These are phyloP conservation scores for Voacanga thouarsii DNA, from an alignment of 257 asterid genomes.

Conservation along the genomic window DNA sequence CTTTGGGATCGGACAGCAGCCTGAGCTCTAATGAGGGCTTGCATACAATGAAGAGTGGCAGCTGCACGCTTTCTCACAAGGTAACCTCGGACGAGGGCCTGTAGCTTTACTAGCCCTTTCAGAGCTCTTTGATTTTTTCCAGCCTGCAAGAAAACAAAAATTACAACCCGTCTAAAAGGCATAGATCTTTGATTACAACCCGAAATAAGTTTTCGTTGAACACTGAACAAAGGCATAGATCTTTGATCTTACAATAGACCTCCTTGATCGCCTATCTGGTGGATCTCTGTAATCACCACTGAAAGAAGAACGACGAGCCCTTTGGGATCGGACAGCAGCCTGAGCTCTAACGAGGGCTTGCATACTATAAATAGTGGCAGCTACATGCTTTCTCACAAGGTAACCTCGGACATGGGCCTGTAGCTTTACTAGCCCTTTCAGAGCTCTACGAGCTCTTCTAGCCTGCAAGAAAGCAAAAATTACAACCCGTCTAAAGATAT, in stretches of 20 bases:
- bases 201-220: no score
- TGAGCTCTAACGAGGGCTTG: constrained; percentile 95
- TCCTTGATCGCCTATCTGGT: constrained; percentile 52
- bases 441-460: constrained; percentile 83
- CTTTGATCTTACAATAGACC: constrained; percentile 61
- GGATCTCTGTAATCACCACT: constrained; percentile 37
- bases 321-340: constrained; percentile 52
- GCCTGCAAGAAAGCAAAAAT: constrained; percentile 48
- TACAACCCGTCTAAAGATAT: background rate
- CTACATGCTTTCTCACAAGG: constrained; percentile 85
- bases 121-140: constrained; percentile 87
- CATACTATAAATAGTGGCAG: constrained; percentile 86
- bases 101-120: constrained; percentile 87
- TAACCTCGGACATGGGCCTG: constrained; percentile 87
- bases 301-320: constrained; percentile 61
- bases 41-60: constrained; percentile 84
- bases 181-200: no score
- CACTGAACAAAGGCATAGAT: no score
- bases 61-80: constrained; percentile 90
- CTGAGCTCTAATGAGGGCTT: constrained; percentile 93
- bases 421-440: constrained; percentile 85
- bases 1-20: constrained; percentile 57
- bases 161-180: background rate
- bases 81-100: constrained; percentile 82
- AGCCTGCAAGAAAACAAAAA: constrained; percentile 48